These are phyloP conservation scores for Coemansia erecta DNA, from an alignment of 192 early-diverging fungal species.

Conservation along the genomic window DNA sequence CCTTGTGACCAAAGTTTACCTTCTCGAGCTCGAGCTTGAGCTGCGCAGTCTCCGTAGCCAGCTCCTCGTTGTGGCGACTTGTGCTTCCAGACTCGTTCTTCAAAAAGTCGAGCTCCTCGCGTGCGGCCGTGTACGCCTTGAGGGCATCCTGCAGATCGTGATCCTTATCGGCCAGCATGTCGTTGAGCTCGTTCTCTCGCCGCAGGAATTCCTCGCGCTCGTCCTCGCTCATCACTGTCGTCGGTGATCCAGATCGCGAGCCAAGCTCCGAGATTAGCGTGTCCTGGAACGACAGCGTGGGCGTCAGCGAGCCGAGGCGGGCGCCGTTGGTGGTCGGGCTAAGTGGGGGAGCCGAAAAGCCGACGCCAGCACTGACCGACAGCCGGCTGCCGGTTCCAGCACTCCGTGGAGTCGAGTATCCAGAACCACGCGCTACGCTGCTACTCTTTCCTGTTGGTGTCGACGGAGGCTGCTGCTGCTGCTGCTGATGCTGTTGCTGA, in stretches of 20 bases:
- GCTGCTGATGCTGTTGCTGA: slow-evolving; percentile 10
- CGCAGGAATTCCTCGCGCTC: slow-evolving; percentile 93
- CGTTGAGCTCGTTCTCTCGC: slow-evolving; percentile 94
- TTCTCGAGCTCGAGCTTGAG: slow-evolving; percentile 86
- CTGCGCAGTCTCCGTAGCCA: slow-evolving; percentile 69
- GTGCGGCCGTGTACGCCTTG: slow-evolving; percentile 60
- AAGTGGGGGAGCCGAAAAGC: slow-evolving; percentile 26
- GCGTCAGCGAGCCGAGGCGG: slow-evolving; percentile 43
- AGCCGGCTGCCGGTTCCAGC: slow-evolving; percentile 22
- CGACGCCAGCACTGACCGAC: slow-evolving; percentile 47
- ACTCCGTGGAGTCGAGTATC: slow-evolving; percentile 30
- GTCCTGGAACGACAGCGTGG: slow-evolving; percentile 40
- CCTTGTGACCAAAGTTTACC: slow-evolving; percentile 83
- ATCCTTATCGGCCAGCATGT: slow-evolving; percentile 92
- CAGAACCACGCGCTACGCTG: slow-evolving; percentile 20
- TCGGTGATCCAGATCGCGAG: slow-evolving; percentile 66
- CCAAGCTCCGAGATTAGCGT: slow-evolving; percentile 48
- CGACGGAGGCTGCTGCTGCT: slow-evolving; percentile 24
- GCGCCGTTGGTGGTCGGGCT: slow-evolving; percentile 43
- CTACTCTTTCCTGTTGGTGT: slow-evolving; percentile 22
- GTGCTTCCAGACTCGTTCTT: slow-evolving; percentile 61
- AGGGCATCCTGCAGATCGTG: slow-evolving; percentile 66
- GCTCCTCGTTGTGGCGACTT: slow-evolving; percentile 68
- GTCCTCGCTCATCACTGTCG: slow-evolving; percentile 74
- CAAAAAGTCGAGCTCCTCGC: slow-evolving; percentile 69